Percentiles rank a stretch among this genome's conserved stretches.
phyloP scores from a whole-genome alignment of 1,284 basidiomycete genomes.

The Porodaedalea pini region DNA sequence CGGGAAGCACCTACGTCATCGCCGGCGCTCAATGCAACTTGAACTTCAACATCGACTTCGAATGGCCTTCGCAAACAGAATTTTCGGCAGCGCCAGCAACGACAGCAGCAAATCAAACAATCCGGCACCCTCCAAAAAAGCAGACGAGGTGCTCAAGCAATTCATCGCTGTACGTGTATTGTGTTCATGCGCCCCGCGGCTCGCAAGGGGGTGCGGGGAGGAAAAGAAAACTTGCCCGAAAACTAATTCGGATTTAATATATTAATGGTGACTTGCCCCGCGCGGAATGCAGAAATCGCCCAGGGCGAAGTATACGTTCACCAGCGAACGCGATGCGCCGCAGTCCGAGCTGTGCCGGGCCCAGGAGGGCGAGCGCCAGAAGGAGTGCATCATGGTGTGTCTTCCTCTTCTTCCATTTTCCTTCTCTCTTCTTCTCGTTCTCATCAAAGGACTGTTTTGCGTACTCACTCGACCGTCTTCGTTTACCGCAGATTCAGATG shows the following conservation, averaged over 20 bases:
- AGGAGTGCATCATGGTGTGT: slow-evolving; percentile 65
- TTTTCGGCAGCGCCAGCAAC: slow-evolving; percentile 1
- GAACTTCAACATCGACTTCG: too few relatives aligned
- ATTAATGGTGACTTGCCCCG: not conserved
- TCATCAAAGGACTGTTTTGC: not conserved
- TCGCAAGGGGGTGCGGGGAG: too few relatives aligned
- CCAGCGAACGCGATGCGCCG: slow-evolving; percentile 54
- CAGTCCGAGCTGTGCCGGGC: slow-evolving; percentile 64
- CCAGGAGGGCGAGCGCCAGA: slow-evolving; percentile 34
- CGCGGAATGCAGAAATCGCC: slow-evolving; percentile 47
- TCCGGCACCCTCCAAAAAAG: not conserved
- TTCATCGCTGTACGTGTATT: slow-evolving; percentile 13
- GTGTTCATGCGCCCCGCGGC: too few relatives aligned
- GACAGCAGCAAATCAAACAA: not conserved
- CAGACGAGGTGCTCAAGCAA: slow-evolving; percentile 9
- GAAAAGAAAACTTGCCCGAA: too few relatives aligned
- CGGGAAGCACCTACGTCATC: too few relatives aligned
- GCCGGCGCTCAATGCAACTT: not conserved
- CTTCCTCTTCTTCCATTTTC: not conserved
- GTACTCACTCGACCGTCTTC: not conserved
- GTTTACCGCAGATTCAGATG: slow-evolving; percentile 54
- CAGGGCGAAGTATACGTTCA: slow-evolving; percentile 52
- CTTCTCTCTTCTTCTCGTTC: not conserved
- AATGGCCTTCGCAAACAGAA: slow-evolving; percentile 13
- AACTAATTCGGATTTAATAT: not conserved